phyloP scores from a whole-genome alignment of 306 rosid genomes.

The Begonia peltatifolia region DNA sequence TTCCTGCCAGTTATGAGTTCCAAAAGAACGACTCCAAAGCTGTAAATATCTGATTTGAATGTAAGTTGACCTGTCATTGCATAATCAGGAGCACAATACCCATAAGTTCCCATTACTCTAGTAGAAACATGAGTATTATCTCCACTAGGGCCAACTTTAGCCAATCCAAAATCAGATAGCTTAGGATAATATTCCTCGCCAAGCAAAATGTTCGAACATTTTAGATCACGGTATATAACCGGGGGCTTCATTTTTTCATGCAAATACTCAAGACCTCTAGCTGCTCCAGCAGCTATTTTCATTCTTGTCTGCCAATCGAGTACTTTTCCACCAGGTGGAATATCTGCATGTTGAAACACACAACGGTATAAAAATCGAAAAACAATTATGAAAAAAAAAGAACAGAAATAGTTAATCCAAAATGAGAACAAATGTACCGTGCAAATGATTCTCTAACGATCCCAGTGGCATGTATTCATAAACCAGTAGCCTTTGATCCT shows the following conservation, averaged over 20 bases:
- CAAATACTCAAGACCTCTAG: slow-evolving; percentile 54
- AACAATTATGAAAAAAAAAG: no score
- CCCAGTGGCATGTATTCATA: slow-evolving; percentile 62
- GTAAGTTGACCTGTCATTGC: slow-evolving; percentile 48
- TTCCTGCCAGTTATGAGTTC: slow-evolving; percentile 50
- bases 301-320: slow-evolving; percentile 60
- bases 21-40: slow-evolving; percentile 59
- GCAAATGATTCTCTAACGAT: slow-evolving; percentile 53
- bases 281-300: slow-evolving; percentile 56
- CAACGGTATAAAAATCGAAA: no score
- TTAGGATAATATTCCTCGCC: slow-evolving; percentile 36
- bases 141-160: slow-evolving; percentile 54
- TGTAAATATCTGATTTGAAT: slow-evolving; percentile 46
- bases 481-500: slow-evolving; percentile 57
- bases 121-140: slow-evolving; percentile 50
- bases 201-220: slow-evolving; percentile 45
- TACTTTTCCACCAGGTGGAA: slow-evolving; percentile 18
- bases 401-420: no score
- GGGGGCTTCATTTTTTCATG: slow-evolving; percentile 45
- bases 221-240: slow-evolving; percentile 57
- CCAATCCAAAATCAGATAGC: slow-evolving; percentile 73
- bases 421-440: slow-evolving; percentile 17
- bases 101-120: slow-evolving; percentile 67
- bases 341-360: slow-evolving; percentile 17
- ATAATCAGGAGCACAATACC: slow-evolving; percentile 75